A percentile compares a stretch with the other conserved stretches of the same genome.
These are phyloP conservation scores for Lotus japonicus DNA, from an alignment of 306 rosid species.

Conservation along the genomic window DNA sequence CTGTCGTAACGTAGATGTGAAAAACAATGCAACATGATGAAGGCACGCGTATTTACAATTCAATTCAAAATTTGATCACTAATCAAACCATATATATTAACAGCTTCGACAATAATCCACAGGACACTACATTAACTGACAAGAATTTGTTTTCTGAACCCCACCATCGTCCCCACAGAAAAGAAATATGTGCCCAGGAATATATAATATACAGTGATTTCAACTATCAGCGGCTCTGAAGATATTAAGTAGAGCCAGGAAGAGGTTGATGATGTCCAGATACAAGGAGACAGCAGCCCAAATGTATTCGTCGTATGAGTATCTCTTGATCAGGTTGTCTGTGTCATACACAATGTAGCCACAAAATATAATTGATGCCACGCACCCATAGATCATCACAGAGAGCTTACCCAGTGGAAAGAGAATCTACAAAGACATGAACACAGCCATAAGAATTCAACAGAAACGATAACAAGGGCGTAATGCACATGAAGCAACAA, in stretches of 20 bases:
- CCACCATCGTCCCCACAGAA: not conserved
- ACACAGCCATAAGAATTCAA: not conserved
- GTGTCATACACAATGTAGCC: conserved; percentile 90
- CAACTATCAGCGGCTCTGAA: conserved; percentile 68
- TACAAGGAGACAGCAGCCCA: conserved; percentile 93
- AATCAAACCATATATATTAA: not conserved
- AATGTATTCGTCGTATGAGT: conserved; percentile 78
- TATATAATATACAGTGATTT: not conserved
- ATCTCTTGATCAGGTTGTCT: conserved; percentile 88
- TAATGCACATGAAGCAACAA: not conserved
- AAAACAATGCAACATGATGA: too few species aligned
- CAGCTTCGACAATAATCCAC: conserved; percentile 1
- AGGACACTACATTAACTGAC: not conserved
- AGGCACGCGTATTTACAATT: not conserved
- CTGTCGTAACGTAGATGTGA: too few species aligned
- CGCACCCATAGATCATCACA: conserved; percentile 75
- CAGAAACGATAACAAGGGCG: not conserved
- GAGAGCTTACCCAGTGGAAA: conserved; percentile 81
- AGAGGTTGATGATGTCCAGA: conserved; percentile 86
- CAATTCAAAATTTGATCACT: not conserved
- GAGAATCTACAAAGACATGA: not conserved
- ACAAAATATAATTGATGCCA: conserved; percentile 79
- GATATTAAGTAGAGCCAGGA: conserved; percentile 61
- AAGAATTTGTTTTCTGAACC: not conserved
- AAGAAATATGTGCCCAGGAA: not conserved